Evolutionary conservation across 257 asterid genomes (phyloP), one percentile per base, ranked within the genome.

Genomic region (Jacaranda mimosifolia): DNA sequence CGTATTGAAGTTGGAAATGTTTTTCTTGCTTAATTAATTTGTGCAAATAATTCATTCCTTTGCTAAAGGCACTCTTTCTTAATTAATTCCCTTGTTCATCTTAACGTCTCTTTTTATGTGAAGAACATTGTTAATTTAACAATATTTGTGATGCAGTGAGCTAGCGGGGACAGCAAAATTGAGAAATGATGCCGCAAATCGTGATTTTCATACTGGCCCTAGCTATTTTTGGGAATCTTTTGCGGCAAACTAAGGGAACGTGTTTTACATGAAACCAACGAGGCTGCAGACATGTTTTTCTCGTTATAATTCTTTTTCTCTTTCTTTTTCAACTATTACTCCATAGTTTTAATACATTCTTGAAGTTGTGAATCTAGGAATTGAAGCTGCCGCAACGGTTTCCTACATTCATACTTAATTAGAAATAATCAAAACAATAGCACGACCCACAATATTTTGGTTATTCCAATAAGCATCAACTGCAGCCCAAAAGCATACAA

Each of bases 381-480:
- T 7, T 76, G 55, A 26, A 67, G 52, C 32, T 32, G 63, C 35
- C 71, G 0, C 71, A 9, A 26, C 3, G 14, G 42, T 45, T 62
- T 46, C 42, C 73, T 39, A 45, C 42, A 4, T 51, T 7, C 0
- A 40, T 40, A 26, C 21, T 10, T n/a, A 40, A 38, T 21, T 58
- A 58, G 3, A 59, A 73, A 26, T 58, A 32, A 40, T 57, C 13
- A 26, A 21, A 21, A 26, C 26, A 18, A 18, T 21, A 19, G 43
- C 13, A 73, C 56, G 8, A 14, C 4, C 46, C 40, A 14, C 63
- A 4, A 43, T 7, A 38, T 9, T 69, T 76, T 62, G 32, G 49
- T 57, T 68, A n/a, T 48, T 38, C 75, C 76, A 57, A 77, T 46
- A 58, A 77, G 81, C 75, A 68, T 77, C 81, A 26, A 74, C 18